Conservation (phyloP, 352 stramenopile genomes). For the Phytophthora sp. region DNA sequence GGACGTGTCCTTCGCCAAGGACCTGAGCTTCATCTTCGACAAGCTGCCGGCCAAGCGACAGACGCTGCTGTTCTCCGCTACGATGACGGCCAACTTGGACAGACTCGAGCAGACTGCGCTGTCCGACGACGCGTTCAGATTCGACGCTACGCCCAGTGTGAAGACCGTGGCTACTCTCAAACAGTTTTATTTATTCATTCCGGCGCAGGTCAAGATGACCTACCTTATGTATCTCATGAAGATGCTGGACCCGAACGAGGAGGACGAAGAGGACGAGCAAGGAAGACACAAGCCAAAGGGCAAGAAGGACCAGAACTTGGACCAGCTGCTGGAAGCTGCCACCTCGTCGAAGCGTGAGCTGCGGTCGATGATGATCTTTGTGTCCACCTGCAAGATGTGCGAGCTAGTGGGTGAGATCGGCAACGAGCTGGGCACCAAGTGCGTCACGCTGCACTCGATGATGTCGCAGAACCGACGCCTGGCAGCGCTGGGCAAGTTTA, state of each 20-base stretch:
- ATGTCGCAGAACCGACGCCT: conserved; percentile 95
- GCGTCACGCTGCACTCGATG: conserved; percentile 96
- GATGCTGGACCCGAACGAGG: conserved; percentile 60
- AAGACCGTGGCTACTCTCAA: conserved; percentile 94
- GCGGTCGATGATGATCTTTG: conserved; percentile 97
- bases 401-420: conserved; percentile 95
- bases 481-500: conserved; percentile 97
- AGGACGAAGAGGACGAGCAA: conserved; percentile 66
- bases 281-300: conserved; percentile 37
- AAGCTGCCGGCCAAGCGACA: conserved; percentile 86
- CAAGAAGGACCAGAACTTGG: conserved; percentile 41
- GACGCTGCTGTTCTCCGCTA: conserved; percentile 98
- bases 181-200: conserved; percentile 99
- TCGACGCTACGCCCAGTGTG: conserved; percentile 75
- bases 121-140: conserved; percentile 61
- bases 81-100: conserved; percentile 95
- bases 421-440: conserved; percentile 91
- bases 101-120: conserved; percentile 78
- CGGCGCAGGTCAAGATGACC: conserved; percentile 95
- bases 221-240: conserved; percentile 94
- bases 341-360: conserved; percentile 37
- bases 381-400: conserved; percentile 95
- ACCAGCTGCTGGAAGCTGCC: conserved; percentile 26
- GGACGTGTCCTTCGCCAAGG: conserved; percentile 84
- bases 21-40: conserved; percentile 90